These are phyloP conservation scores for Boletus speciosus DNA, from an alignment of 768 basidiomycete species.

Conservation along the genomic window DNA sequence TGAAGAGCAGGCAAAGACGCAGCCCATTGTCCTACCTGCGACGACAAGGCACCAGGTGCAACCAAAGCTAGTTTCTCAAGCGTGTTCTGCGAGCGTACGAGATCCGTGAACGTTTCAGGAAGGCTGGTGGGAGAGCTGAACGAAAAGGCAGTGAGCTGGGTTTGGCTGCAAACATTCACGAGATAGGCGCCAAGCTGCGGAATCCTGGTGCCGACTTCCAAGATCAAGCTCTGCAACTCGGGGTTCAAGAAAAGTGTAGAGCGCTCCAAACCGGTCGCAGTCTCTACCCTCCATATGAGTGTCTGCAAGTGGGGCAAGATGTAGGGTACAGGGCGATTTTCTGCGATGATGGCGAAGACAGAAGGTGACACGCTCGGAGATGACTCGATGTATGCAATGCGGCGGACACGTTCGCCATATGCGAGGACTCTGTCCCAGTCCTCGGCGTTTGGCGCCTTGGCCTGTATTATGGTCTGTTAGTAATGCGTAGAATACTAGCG, in stretches of 20 bases:
- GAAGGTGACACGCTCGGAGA: constrained; percentile 60
- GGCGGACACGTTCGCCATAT: constrained; percentile 66
- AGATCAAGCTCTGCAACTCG: constrained; percentile 53
- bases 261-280: constrained; percentile 60
- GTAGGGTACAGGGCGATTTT: constrained; percentile 57
- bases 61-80: constrained; percentile 63
- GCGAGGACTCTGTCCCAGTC: constrained; percentile 68
- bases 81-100: constrained; percentile 53
- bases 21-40: constrained; percentile 74
- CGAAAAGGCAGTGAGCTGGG: constrained; percentile 62
- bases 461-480: constrained; percentile 35
- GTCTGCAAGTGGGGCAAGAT: constrained; percentile 69
- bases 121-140: constrained; percentile 67
- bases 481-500: not conserved
- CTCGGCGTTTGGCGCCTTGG: constrained; percentile 55
- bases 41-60: constrained; percentile 69
- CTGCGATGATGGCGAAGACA: constrained; percentile 65
- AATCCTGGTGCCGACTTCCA: constrained; percentile 59
- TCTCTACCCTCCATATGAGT: constrained; percentile 71
- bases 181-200: constrained; percentile 62
- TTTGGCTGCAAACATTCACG: constrained; percentile 58
- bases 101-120: constrained; percentile 68
- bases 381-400: constrained; percentile 66
- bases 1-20: constrained; percentile 60
- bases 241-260: constrained; percentile 64